A percentile compares a stretch with the other conserved stretches of the same genome.
Evolutionary conservation across 495 filamentous ascomycete species (phyloP).

Genomic region (Podospora sp.): DNA sequence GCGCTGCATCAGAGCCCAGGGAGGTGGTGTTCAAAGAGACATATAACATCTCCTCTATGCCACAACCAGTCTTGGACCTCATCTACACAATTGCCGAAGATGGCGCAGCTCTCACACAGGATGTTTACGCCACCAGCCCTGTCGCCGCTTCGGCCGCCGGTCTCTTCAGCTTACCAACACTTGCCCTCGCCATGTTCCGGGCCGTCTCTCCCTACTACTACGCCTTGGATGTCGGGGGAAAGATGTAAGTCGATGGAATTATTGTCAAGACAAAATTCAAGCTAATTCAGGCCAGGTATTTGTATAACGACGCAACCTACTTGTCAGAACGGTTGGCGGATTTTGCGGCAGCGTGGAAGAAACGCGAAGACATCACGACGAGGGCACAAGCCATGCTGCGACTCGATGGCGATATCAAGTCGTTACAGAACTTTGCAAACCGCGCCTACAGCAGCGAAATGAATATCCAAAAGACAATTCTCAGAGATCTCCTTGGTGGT

Average conservation of each 20-base stretch:
- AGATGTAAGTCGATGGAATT: constrained; percentile 58
- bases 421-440: constrained; percentile 77
- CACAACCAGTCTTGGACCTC: constrained; percentile 71
- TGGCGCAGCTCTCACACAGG: constrained; percentile 60
- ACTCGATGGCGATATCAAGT: constrained; percentile 69
- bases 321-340: constrained; percentile 72
- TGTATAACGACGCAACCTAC: constrained; percentile 90
- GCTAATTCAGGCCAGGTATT: constrained; percentile 53
- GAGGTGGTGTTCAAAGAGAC: constrained; percentile 78
- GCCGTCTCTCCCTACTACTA: constrained; percentile 85
- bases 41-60: constrained; percentile 85
- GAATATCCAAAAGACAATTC: constrained; percentile 77
- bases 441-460: constrained; percentile 86
- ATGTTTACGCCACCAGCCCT: constrained; percentile 42
- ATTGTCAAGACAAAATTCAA: constrained; percentile 9
- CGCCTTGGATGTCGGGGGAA: constrained; percentile 62
- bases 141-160: constrained; percentile 72
- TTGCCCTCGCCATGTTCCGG: constrained; percentile 87
- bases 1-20: constrained; percentile 34
- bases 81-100: constrained; percentile 71
- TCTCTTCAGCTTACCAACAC: constrained; percentile 78
- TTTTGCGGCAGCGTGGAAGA: constrained; percentile 56
- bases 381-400: constrained; percentile 57
- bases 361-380: constrained; percentile 45
- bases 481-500: constrained; percentile 83